A percentile compares a stretch with the other conserved stretches of the same genome.
phyloP scores from a whole-genome alignment of 352 stramenopile species.

The Globisporangium nodosum region DNA sequence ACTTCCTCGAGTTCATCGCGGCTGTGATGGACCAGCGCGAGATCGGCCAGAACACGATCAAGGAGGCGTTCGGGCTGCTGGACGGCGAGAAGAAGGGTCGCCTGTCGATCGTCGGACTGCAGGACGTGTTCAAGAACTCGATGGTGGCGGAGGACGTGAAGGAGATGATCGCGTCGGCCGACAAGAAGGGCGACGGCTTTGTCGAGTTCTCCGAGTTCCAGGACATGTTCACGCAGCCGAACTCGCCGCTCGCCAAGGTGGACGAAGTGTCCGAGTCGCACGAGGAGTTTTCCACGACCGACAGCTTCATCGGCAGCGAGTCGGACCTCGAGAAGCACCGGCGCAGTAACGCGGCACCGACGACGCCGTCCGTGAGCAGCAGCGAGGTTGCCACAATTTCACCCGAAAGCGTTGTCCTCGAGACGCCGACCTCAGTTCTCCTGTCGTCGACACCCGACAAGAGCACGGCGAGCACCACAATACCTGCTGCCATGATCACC shows the following conservation, averaged over 20 bases:
- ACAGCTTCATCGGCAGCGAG: slow-evolving; percentile 14
- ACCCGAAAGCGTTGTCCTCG: neutral
- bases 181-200: slow-evolving; percentile 67
- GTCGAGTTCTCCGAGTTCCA: slow-evolving; percentile 92
- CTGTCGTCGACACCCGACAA: no score
- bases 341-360: neutral
- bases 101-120: slow-evolving; percentile 88
- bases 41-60: slow-evolving; percentile 88
- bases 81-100: slow-evolving; percentile 88
- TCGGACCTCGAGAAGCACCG: slow-evolving; percentile 15
- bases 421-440: no score
- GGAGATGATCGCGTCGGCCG: slow-evolving; percentile 87
- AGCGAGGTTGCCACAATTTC: neutral
- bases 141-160: slow-evolving; percentile 84
- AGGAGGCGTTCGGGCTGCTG: slow-evolving; percentile 87
- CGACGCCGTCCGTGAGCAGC: slow-evolving; percentile 1
- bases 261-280: slow-evolving; percentile 20
- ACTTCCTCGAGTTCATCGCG: slow-evolving; percentile 96
- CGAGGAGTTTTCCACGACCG: slow-evolving; percentile 18
- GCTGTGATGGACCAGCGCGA: slow-evolving; percentile 90
- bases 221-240: slow-evolving; percentile 44
- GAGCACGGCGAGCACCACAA: no score
- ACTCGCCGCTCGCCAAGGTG: slow-evolving; percentile 28
- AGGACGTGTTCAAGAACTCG: slow-evolving; percentile 86
- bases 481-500: no score